phyloP scores from a whole-genome alignment of 495 filamentous ascomycete genomes.

The Tuber borchii region DNA sequence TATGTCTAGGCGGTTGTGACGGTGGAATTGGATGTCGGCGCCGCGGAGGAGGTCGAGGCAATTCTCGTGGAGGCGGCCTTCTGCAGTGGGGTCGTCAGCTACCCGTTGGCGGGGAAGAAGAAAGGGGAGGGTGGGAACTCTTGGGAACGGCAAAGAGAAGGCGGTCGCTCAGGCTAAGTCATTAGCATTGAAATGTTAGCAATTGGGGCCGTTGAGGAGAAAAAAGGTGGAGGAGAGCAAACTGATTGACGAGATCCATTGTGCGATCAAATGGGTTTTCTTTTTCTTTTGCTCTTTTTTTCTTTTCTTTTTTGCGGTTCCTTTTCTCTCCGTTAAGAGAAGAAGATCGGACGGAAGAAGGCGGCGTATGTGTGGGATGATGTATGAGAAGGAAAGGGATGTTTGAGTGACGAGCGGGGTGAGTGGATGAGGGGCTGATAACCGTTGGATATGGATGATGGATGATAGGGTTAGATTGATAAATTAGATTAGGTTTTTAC shows the following conservation, averaged over 20 bases:
- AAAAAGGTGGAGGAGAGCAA: constrained; percentile 45
- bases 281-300: background rate
- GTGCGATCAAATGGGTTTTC: background rate
- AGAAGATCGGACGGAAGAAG: constrained; percentile 1
- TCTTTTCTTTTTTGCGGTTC: background rate
- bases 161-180: constrained; percentile 75
- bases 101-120: constrained; percentile 10
- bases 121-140: constrained; percentile 49
- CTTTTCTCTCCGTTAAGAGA: background rate
- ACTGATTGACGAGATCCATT: constrained; percentile 86
- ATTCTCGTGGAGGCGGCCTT: constrained; percentile 83
- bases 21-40: constrained; percentile 90
- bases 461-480: background rate
- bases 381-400: background rate
- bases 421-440: constrained; percentile 3
- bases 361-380: background rate
- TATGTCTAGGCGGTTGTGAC: constrained; percentile 89
- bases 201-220: background rate
- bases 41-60: constrained; percentile 83
- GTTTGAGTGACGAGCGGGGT: background rate
- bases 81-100: constrained; percentile 46
- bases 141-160: constrained; percentile 95
- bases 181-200: constrained; percentile 1
- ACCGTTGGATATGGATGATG: background rate
- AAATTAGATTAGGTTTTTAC: background rate